phyloP scores from a whole-genome alignment of 2,329 filamentous ascomycete genomes.

The Ophiocordyceps camponoti-leonardi region DNA sequence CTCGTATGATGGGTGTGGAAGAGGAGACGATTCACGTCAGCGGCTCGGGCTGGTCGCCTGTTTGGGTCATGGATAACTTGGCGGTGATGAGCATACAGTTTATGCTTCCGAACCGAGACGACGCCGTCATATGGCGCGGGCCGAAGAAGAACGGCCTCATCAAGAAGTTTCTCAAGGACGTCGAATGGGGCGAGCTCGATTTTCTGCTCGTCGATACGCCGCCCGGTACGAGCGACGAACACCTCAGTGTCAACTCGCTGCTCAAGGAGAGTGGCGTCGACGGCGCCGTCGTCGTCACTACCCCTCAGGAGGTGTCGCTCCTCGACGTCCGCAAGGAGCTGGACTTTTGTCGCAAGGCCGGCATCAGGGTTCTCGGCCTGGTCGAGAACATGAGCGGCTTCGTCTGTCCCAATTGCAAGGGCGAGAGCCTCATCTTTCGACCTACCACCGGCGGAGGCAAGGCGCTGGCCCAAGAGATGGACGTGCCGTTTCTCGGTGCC shows the following conservation, averaged over 20 bases:
- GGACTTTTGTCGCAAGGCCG: slow-evolving; percentile 91
- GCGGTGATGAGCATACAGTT: slow-evolving; percentile 97
- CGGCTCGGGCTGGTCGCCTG: slow-evolving; percentile 78
- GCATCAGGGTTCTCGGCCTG: slow-evolving; percentile 71
- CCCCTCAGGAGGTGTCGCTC: slow-evolving; percentile 83
- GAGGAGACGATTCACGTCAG: slow-evolving; percentile 85
- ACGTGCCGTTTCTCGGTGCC: slow-evolving; percentile 72
- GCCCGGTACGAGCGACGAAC: slow-evolving; percentile 88
- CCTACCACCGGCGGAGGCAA: slow-evolving; percentile 79
- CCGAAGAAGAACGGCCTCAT: slow-evolving; percentile 98
- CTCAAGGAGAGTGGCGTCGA: slow-evolving; percentile 84
- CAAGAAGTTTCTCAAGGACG: slow-evolving; percentile 95
- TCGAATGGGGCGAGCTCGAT: slow-evolving; percentile 92
- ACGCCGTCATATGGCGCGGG: slow-evolving; percentile 93
- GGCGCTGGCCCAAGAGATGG: slow-evolving; percentile 68
- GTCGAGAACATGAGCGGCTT: slow-evolving; percentile 98
- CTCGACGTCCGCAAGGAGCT: slow-evolving; percentile 95
- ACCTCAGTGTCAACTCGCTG: slow-evolving; percentile 83
- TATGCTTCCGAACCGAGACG: slow-evolving; percentile 85
- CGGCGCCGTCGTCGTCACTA: slow-evolving; percentile 84
- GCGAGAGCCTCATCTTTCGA: slow-evolving; percentile 71
- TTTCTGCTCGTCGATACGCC: slow-evolving; percentile 90
- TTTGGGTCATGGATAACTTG: slow-evolving; percentile 89
- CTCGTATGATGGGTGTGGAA: slow-evolving; percentile 98
- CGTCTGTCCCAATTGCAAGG: slow-evolving; percentile 81